Base-by-base conservation (phyloP, 1,284 basidiomycete genomes). In the Wallemia hederae region DNA sequence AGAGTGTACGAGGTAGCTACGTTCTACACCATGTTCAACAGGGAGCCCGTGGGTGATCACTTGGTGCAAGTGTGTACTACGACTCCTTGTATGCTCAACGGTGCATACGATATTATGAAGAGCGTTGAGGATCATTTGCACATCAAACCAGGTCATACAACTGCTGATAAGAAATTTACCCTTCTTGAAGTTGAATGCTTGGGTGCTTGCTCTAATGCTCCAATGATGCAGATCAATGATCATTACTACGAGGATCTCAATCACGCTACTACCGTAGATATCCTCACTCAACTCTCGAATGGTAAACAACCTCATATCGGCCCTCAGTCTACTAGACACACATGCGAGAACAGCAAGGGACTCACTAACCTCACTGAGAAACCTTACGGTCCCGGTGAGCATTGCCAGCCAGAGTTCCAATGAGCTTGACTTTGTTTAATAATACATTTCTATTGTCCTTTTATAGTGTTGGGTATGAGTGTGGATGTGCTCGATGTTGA, bases 1-100 rank as follows among this genome's bases (percentile, higher is more conserved):
- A 82, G 92, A 22, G 94, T 98, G 3, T 99, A 98, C 72, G 94
- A 99, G 74, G 94, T 99, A 60, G 92, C 94, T 15, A 94, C 90
- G 14, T 98, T 98, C 75, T 98, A 98, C 73, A 98, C 92, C 65
- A 97, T 98, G 92, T 97, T 89, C 76, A 94, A 92, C 64, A 88
- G 88, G 59, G 90, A 94, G 72, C 94, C 92, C 5, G 89, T 97
- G 62, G 92, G 90, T 60, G 76, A 86, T 68, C 78, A 94, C 72
- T 96, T 98, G 69, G 80, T 99, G 28, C 92, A 98, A 74, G 85
- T 98, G 62, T 99, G 94, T 78, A 98, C 94, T 39, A 98, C 92
- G 34, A 98, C 94, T 11, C 92, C 92, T 22, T 98, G 94, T 75
- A 91, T 92, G 83, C 78, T 99, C 58, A 82, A 85, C 60, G 92